Evolutionary conservation across 2,329 filamentous ascomycete species (phyloP), one percentile per base, ranked within the genome.

Genomic region (Geoglossum cookeanum): DNA sequence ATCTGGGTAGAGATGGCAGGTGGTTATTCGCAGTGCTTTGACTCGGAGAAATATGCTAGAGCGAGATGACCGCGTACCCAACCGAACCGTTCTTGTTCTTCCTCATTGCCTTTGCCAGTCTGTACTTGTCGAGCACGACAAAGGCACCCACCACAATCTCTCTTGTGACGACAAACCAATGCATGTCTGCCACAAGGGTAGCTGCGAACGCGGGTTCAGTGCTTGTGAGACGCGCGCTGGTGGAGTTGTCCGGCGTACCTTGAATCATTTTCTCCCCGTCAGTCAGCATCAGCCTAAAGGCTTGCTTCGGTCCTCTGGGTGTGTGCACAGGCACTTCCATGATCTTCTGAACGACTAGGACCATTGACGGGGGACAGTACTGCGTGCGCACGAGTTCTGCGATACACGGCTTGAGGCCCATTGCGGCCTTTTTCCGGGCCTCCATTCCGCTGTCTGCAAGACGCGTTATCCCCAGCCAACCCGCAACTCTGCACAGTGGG

Each of bases 221-320:
- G 15, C 4, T 30, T 56, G 17, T 55, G 15, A 30, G 8, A 22
- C 11, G 13, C 1, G n/a, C n/a, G n/a, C n/a, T 22, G 3, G 17
- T 35, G 13, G 22, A 3, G 45, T 17, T 27, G 13, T 22, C 33
- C 7, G 29, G n/a, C 37, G 13, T 30, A 58, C 56, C 56, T 54
- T 57, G 53, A 11, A 58, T 58, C 13, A 44, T 27, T 35, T 58
- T 53, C 33, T 58, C 48, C 9, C 56, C 56, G 32, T 58, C 56
- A 9, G 29, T 55, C 32, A 58, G 33, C 9, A 39, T 39, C 30
- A 58, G 4, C 27, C 42, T 37, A 29, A 58, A 58, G 4, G 51
- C 56, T n/a, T 58, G 29, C 5, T 39, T 27, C 15, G 15, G 22
- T 17, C 51, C 56, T 8, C 57, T 39, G 1, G 52, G 56, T 4